phyloP scores from a whole-genome alignment of 768 basidiomycete species.

The Mycena rebaudengoi region DNA sequence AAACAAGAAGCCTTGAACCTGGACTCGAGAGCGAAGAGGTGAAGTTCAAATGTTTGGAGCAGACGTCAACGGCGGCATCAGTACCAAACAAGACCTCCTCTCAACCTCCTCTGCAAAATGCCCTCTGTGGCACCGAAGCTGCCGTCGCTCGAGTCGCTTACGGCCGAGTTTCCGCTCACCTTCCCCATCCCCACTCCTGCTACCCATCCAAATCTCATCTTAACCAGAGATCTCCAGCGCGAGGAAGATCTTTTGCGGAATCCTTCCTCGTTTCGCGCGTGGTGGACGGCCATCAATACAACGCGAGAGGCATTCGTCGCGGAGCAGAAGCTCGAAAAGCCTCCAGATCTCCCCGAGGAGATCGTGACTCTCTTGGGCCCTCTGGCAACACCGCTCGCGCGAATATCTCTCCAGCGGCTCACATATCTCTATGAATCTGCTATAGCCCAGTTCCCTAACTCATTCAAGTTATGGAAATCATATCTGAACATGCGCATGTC shows the following conservation, averaged over 20 bases:
- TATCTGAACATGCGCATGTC: conserved; percentile 86
- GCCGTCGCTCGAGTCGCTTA: conserved; percentile 58
- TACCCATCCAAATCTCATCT: conserved; percentile 79
- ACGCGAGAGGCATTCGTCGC: conserved; percentile 72
- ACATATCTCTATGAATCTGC: conserved; percentile 96
- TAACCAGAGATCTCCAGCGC: conserved; percentile 78
- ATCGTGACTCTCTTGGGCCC: conserved; percentile 75
- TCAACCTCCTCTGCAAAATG: conserved; percentile 56
- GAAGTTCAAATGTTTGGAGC: no score
- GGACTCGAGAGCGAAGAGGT: no score
- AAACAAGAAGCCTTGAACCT: no score
- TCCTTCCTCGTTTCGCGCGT: conserved; percentile 89
- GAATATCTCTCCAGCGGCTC: conserved; percentile 82
- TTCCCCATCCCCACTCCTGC: conserved; percentile 84
- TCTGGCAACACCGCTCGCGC: conserved; percentile 74
- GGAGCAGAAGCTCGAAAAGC: conserved; percentile 64
- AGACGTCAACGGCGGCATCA: no score
- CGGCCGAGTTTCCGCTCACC: conserved; percentile 81
- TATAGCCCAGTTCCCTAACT: conserved; percentile 83
- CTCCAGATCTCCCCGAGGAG: conserved; percentile 57
- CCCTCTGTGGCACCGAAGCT: conserved; percentile 63
- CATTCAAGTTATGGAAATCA: conserved; percentile 96
- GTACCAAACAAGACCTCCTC: no score
- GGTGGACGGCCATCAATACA: conserved; percentile 88
- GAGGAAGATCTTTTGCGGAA: conserved; percentile 96